These are phyloP conservation scores for Ascochyta pisi DNA, from an alignment of 2,329 filamentous ascomycete genomes.

Conservation along the genomic window DNA sequence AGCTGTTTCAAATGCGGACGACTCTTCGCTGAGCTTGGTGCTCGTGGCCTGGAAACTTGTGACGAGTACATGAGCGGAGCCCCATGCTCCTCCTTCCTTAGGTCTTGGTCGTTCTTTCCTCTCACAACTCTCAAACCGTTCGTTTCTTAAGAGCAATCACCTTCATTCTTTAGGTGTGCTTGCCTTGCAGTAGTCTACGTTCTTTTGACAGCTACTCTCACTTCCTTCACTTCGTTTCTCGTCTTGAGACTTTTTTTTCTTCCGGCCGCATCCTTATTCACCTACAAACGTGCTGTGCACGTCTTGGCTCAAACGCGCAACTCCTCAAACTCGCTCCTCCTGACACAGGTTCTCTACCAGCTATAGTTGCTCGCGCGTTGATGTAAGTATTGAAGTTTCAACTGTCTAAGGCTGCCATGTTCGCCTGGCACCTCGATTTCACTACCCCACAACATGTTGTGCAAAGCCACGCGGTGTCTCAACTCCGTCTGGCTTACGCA, in stretches of 20 bases:
- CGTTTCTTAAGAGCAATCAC: constrained; percentile 25
- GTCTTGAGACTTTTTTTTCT: constrained; percentile 9
- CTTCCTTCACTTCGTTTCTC: constrained; percentile 21
- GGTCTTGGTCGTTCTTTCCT: constrained; percentile 33
- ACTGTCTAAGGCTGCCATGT: constrained; percentile 22
- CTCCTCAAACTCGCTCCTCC: constrained; percentile 29
- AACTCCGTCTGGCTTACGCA: constrained; percentile 19
- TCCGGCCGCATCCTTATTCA: constrained; percentile 28
- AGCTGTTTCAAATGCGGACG: constrained; percentile 47
- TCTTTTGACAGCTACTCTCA: constrained; percentile 22
- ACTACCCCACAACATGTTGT: constrained; percentile 23
- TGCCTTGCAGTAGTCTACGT: constrained; percentile 23
- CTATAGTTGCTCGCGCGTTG: constrained; percentile 40
- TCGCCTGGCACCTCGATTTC: constrained; percentile 9
- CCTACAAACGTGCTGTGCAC: constrained; percentile 46
- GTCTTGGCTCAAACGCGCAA: constrained; percentile 45
- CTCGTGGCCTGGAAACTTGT: constrained; percentile 30
- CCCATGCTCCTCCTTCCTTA: constrained; percentile 21
- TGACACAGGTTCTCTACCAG: constrained; percentile 36
- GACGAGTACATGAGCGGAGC: constrained; percentile 40
- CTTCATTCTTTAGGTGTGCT: constrained; percentile 44
- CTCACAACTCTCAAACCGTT: constrained; percentile 17
- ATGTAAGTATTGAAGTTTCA: constrained; percentile 44
- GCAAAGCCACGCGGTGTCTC: constrained; percentile 17
- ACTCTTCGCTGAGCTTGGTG: constrained; percentile 44